Base-by-base conservation (phyloP, 495 filamentous ascomycete species). In the Xeromyces bisporus region DNA sequence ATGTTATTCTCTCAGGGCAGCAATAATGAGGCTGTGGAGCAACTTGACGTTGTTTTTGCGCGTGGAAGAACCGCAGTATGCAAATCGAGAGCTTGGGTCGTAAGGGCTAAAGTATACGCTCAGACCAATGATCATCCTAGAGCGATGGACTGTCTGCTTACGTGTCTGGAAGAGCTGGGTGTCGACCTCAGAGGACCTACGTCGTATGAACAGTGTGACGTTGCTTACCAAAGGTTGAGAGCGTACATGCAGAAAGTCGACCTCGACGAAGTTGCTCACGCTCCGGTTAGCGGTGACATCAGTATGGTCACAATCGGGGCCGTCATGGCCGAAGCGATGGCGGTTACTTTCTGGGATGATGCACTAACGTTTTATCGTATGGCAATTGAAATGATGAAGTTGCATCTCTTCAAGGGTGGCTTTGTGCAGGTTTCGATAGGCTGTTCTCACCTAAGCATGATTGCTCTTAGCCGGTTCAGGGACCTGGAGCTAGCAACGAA, bases 311-410 rank as follows among this genome's bases (percentile, higher is more conserved):
- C 73, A 0, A 64, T 82, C 7, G 83, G 78, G 10, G 68, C 77
- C 0, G 71, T 91, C 15, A 62, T 92, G 35, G 63, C 73, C 0
- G 85, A 92, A 48, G 73, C 80, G 7, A 66, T 79, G 35, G 71
- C 73, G 30, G 73, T 81, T n/a, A 77, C 77, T 1, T 92, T 79
- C 53, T 93, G 83, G 83, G 73, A 69, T 40, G 73, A 89, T 46
- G 55, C 61, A 11, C 43, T 81, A 14, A 66, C 71, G 15, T 92
- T 85, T 50, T 91, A 85, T 46, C 71, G 79, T 32, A 70, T 80
- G 35, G 58, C 73, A 3, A 64, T 87, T 7, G 62, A 75, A 30
- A 73, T 84, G 59, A 56, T 87, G 41, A 64, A 75, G 26, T 65
- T 75, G 13, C 74, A 80, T 40, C 58, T 91, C 10, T 61, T 66